These are phyloP conservation scores for Kwoniella sp. DNA, from an alignment of 768 basidiomycete species.

Conservation along the genomic window DNA sequence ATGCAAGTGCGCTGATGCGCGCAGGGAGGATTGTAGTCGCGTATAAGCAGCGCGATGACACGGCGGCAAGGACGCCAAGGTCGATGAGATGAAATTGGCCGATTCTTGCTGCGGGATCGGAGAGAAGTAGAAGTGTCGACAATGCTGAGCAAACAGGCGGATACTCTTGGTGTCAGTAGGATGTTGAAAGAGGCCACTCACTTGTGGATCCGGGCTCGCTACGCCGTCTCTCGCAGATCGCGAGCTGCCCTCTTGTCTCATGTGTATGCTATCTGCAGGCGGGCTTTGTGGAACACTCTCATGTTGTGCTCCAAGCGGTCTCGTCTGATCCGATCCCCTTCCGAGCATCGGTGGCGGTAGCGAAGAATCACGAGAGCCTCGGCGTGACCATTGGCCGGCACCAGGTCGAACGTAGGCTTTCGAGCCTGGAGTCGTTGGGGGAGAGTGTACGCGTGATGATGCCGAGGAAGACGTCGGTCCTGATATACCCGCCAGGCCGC, in stretches of 20 bases:
- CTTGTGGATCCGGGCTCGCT: constrained; percentile 21
- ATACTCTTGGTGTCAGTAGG: constrained; percentile 21
- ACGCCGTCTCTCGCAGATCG: constrained; percentile 16
- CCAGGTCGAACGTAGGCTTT: constrained; percentile 5
- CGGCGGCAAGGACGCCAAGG: constrained; percentile 69
- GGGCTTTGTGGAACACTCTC: too few species aligned
- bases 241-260: constrained; percentile 18
- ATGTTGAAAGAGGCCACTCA: constrained; percentile 6
- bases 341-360: not conserved
- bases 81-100: constrained; percentile 65
- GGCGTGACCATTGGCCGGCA: constrained; percentile 10
- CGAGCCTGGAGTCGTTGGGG: constrained; percentile 10
- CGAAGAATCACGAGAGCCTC: constrained; percentile 11
- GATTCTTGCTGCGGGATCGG: constrained; percentile 29
- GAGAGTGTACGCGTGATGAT: constrained; percentile 1
- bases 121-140: constrained; percentile 37
- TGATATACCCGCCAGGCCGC: constrained; percentile 11
- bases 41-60: constrained; percentile 83
- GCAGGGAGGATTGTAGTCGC: constrained; percentile 77
- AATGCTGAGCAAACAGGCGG: constrained; percentile 39
- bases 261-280: constrained; percentile 9
- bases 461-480: not conserved
- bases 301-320: too few species aligned
- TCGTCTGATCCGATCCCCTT: too few species aligned
- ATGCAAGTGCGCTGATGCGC: constrained; percentile 76